These are phyloP conservation scores for Afroboletus lepidellus DNA, from an alignment of 1,284 basidiomycete genomes.

Conservation along the genomic window DNA sequence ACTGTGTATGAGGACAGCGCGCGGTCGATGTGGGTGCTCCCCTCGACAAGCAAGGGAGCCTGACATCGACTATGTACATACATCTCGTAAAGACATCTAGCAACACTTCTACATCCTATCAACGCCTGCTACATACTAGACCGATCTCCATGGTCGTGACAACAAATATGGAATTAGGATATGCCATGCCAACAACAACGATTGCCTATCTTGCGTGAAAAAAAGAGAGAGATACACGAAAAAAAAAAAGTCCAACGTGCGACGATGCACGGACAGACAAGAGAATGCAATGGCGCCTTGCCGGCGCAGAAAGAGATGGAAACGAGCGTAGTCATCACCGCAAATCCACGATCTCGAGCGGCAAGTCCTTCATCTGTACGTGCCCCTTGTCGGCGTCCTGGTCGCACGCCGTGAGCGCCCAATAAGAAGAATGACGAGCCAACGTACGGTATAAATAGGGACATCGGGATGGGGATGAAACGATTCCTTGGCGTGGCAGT, in stretches of 20 bases:
- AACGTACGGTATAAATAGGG: conserved; percentile 77
- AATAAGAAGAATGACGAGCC: background rate
- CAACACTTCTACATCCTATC: too few species aligned
- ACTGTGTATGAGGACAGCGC: too few species aligned
- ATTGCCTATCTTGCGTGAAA: background rate
- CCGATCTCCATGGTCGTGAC: too few species aligned
- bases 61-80: too few species aligned
- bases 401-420: background rate
- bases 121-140: too few species aligned
- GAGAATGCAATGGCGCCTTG: too few species aligned
- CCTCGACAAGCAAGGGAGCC: too few species aligned
- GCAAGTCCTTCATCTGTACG: conserved; percentile 70
- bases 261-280: too few species aligned
- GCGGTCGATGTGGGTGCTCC: too few species aligned
- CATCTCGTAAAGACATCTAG: too few species aligned
- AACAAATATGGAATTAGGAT: background rate
- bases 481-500: conserved; percentile 66
- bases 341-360: conserved; percentile 73
- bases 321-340: conserved; percentile 34
- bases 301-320: background rate
- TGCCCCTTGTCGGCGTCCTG: conserved; percentile 79
- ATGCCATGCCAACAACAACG: conserved; percentile 8
- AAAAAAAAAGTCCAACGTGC: too few species aligned
- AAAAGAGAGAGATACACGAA: background rate
- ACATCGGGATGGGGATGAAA: conserved; percentile 83